phyloP scores from a whole-genome alignment of 2,329 filamentous ascomycete species.

The Grosmannia serpens region DNA sequence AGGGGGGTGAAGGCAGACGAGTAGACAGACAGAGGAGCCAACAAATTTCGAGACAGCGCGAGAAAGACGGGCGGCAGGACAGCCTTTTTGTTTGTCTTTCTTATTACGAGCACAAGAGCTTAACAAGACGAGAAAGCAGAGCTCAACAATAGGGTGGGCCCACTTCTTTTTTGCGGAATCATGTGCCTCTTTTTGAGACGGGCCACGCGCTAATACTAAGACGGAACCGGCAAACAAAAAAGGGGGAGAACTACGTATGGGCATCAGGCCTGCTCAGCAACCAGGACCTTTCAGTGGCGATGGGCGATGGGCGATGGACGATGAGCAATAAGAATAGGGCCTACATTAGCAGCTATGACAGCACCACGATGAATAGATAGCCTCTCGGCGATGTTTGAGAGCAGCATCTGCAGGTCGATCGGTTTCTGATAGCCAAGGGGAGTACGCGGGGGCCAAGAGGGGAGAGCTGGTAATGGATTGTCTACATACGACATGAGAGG shows the following conservation, averaged over 20 bases:
- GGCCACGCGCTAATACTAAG: conserved; percentile 24
- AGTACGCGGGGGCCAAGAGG: too few relatives aligned
- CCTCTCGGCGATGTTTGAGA: too few relatives aligned
- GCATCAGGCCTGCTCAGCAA: conserved; percentile 11
- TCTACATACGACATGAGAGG: too few relatives aligned
- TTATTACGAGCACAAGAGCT: neutral
- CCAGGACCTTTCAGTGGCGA: neutral
- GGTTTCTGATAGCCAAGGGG: too few relatives aligned
- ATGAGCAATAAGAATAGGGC: too few relatives aligned
- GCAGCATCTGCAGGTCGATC: too few relatives aligned
- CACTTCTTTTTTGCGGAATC: conserved; percentile 21
- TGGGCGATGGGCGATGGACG: too few relatives aligned
- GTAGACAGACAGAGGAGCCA: neutral
- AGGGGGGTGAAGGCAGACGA: neutral
- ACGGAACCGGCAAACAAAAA: conserved; percentile 24
- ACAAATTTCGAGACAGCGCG: neutral
- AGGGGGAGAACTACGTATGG: neutral
- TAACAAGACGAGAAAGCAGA: neutral
- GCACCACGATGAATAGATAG: too few relatives aligned
- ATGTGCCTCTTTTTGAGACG: conserved; percentile 35
- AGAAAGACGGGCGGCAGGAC: neutral
- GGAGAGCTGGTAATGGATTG: too few relatives aligned
- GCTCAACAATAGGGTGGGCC: conserved; percentile 15
- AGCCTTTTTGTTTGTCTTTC: neutral
- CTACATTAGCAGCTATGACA: too few relatives aligned